These are phyloP conservation scores for Kwoniella heveanensis DNA, from an alignment of 768 basidiomycete species.

Conservation along the genomic window DNA sequence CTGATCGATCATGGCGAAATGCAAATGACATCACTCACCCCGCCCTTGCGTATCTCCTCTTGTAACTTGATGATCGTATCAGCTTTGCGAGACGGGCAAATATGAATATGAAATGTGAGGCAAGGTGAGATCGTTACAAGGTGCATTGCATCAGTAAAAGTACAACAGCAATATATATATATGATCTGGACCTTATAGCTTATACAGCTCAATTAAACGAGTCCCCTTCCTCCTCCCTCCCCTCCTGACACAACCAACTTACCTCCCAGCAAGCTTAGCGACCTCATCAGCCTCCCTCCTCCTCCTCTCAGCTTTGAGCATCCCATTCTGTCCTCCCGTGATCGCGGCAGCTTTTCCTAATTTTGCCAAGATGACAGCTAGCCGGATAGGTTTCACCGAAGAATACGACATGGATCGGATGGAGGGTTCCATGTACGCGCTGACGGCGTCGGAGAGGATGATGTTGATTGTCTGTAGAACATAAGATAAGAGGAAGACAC, in stretches of 20 bases:
- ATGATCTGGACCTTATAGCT: too few species aligned
- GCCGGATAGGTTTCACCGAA: slow-evolving; percentile 46
- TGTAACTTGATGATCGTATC: too few species aligned
- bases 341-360: slow-evolving; percentile 35
- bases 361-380: slow-evolving; percentile 55
- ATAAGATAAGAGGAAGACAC: too few species aligned
- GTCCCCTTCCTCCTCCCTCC: too few species aligned
- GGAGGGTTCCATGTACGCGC: slow-evolving; percentile 73
- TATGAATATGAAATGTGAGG: too few species aligned
- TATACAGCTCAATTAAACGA: too few species aligned
- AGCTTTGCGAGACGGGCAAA: too few species aligned
- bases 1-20: slow-evolving; percentile 11
- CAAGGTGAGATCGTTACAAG: too few species aligned
- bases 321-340: slow-evolving; percentile 23
- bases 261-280: slow-evolving; percentile 32
- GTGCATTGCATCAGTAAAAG: too few species aligned
- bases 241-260: too few species aligned
- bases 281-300: slow-evolving; percentile 52
- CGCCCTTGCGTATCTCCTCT: too few species aligned
- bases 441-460: slow-evolving; percentile 72
- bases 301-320: slow-evolving; percentile 42
- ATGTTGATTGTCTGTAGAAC: slow-evolving; percentile 57
- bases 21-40: background rate
- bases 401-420: slow-evolving; percentile 51
- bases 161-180: too few species aligned